These are phyloP conservation scores for Dioscorea dumetorum DNA, from an alignment of 106 monocot species.

Conservation along the genomic window DNA sequence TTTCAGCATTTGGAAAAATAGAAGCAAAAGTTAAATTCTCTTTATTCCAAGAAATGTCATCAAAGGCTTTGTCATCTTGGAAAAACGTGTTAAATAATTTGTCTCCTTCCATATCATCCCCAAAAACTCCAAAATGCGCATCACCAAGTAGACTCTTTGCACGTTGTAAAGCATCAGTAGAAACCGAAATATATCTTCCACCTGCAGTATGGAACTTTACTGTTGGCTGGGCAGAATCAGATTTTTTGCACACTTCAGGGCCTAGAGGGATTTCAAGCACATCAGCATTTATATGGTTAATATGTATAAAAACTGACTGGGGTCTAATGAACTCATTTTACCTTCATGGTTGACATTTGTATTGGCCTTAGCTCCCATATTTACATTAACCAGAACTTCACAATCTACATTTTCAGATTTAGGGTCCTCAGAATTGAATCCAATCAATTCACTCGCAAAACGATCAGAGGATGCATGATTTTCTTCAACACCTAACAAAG, in stretches of 20 bases:
- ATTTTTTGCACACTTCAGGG: neutral
- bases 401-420: neutral
- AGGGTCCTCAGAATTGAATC: conserved; percentile 2
- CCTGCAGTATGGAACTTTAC: conserved; percentile 62
- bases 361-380: neutral
- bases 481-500: conserved; percentile 44
- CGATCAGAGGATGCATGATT: conserved; percentile 14
- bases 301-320: conserved; percentile 1
- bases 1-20: conserved; percentile 6
- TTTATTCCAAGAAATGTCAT: conserved; percentile 22
- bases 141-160: conserved; percentile 71
- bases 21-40: conserved; percentile 21
- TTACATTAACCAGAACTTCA: neutral
- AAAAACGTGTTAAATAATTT: neutral
- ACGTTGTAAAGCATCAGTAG: conserved; percentile 57
- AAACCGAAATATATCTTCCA: conserved; percentile 56
- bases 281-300: conserved; percentile 11
- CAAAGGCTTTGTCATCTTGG: conserved; percentile 16
- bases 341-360: no score
- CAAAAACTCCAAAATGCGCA: conserved; percentile 12
- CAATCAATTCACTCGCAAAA: conserved; percentile 7
- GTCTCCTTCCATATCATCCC: conserved; percentile 9
- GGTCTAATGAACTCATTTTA: no score
- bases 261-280: neutral
- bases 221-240: conserved; percentile 16